Percentiles rank a stretch among this genome's conserved stretches.
These are phyloP conservation scores for Alternaria gaisen DNA, from an alignment of 2,329 filamentous ascomycete genomes.

Conservation along the genomic window DNA sequence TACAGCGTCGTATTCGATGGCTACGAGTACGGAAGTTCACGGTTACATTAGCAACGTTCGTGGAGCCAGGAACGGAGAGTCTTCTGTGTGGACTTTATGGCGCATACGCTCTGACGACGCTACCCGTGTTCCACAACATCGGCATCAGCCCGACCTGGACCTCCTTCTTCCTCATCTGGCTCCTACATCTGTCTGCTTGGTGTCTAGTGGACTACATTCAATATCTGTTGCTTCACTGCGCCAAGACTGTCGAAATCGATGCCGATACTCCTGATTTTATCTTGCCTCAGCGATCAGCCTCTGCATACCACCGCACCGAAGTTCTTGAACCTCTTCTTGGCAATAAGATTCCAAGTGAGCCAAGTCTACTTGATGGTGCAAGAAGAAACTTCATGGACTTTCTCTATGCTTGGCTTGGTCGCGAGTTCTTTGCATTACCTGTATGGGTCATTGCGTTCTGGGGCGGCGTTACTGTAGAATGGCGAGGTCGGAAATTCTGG, in stretches of 20 bases:
- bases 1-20: slow-evolving; percentile 86
- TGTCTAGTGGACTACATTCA: slow-evolving; percentile 76
- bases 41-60: slow-evolving; percentile 84
- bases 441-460: slow-evolving; percentile 92
- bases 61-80: slow-evolving; percentile 91
- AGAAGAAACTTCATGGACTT: slow-evolving; percentile 72
- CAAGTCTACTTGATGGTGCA: slow-evolving; percentile 44
- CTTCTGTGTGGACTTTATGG: slow-evolving; percentile 84
- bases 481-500: slow-evolving; percentile 83
- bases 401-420: slow-evolving; percentile 82
- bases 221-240: slow-evolving; percentile 78
- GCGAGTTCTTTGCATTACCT: slow-evolving; percentile 83
- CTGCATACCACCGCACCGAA: slow-evolving; percentile 44
- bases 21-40: slow-evolving; percentile 94
- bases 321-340: slow-evolving; percentile 35
- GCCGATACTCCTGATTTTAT: slow-evolving; percentile 79
- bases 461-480: slow-evolving; percentile 85
- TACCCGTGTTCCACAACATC: slow-evolving; percentile 69
- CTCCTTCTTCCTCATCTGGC: slow-evolving; percentile 72
- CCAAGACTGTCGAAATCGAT: slow-evolving; percentile 74
- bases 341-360: slow-evolving; percentile 17
- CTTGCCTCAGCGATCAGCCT: slow-evolving; percentile 50
- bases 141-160: slow-evolving; percentile 72
- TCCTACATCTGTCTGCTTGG: slow-evolving; percentile 73
- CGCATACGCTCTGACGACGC: slow-evolving; percentile 77